phyloP scores from a whole-genome alignment of 106 monocot genomes.

The Vanilla planifolia region DNA sequence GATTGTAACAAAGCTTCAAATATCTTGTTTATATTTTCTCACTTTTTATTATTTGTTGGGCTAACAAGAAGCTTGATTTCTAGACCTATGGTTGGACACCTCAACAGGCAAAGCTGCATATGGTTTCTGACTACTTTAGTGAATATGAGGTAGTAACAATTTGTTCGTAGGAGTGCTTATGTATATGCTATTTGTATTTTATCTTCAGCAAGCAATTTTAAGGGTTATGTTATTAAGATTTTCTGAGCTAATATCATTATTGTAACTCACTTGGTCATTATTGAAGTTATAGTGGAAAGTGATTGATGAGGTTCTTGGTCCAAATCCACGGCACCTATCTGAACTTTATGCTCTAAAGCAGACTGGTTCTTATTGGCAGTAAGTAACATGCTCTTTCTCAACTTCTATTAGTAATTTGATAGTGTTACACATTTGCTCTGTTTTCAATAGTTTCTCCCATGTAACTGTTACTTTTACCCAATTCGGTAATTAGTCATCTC shows the following conservation, averaged over 20 bases:
- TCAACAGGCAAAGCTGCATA: conserved; percentile 88
- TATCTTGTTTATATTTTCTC: neutral
- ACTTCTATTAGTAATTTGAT: too few species aligned
- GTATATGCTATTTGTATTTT: neutral
- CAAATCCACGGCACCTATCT: conserved; percentile 82
- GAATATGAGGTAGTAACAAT: conserved; percentile 59
- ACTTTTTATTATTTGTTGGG: neutral
- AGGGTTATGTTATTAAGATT: too few species aligned
- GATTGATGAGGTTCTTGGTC: conserved; percentile 79
- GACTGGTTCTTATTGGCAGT: conserved; percentile 39
- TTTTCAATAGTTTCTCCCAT: too few species aligned
- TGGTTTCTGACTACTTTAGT: conserved; percentile 83
- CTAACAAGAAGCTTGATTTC: conserved; percentile 1
- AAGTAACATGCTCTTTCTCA: conserved; percentile 15
- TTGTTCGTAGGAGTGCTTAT: neutral
- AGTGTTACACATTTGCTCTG: too few species aligned
- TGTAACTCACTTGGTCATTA: conserved; percentile 15
- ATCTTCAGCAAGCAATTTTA: neutral
- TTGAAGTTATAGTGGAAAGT: conserved; percentile 93
- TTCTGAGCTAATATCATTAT: neutral
- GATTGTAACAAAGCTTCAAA: neutral
- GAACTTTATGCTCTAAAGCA: conserved; percentile 73
- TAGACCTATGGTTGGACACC: conserved; percentile 94
- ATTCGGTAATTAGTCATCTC: too few species aligned
- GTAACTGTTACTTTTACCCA: too few species aligned